phyloP scores from a whole-genome alignment of 1,284 basidiomycete species.

The Papiliotrema laurentii region DNA sequence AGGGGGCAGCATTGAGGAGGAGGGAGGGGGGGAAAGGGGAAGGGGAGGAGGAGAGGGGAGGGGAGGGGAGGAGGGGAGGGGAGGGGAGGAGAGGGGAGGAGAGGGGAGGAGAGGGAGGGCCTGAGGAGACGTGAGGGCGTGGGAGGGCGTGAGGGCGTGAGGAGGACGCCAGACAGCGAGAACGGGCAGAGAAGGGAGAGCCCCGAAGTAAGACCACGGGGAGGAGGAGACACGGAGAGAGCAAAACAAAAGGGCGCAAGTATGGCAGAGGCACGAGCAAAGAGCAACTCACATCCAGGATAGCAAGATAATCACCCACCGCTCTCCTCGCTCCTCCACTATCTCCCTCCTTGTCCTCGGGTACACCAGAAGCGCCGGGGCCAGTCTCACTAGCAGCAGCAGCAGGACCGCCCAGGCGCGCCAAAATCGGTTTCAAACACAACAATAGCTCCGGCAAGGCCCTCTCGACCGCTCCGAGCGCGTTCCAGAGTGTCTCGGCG shows the following conservation, averaged over 20 bases:
- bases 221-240: background rate
- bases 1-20: no score
- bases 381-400: background rate
- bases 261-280: no score
- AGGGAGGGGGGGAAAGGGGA: background rate
- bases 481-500: constrained; percentile 32
- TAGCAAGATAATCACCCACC: constrained; percentile 26
- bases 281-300: constrained; percentile 35
- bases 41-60: background rate
- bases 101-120: no score
- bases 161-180: no score
- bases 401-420: constrained; percentile 2
- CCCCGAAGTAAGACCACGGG: background rate
- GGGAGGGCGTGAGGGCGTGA: no score
- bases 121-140: no score
- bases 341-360: constrained; percentile 9
- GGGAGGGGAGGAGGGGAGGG: background rate
- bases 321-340: constrained; percentile 26
- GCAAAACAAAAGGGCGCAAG: no score
- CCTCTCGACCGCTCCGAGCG: constrained; percentile 38
- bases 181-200: no score
- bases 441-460: constrained; percentile 36
- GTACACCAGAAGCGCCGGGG: background rate
- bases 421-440: constrained; percentile 37
- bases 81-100: no score